Base-by-base conservation (phyloP, 164 flowering plant genomes). In the Pachysandra terminalis region DNA sequence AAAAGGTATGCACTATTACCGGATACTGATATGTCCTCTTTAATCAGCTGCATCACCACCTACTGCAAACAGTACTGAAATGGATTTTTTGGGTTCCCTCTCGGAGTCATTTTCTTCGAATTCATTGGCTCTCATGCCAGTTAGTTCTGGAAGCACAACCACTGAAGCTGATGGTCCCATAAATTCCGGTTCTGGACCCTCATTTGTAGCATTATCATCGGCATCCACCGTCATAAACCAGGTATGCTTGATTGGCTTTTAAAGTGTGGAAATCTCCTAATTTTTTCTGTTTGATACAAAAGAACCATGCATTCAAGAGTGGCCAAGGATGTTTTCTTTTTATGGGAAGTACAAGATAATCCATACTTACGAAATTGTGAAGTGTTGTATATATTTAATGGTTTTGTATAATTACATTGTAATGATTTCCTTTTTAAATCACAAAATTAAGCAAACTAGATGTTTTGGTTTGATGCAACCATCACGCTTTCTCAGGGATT, bases 51-150 rank as follows among this genome's bases (percentile, higher is more conserved):
- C 85, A 48, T 78, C 87, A 49, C 79, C 87, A 41, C 37, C 77
- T 70, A 59, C 83, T 54, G 79, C 89, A 63, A 80, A 61, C 68
- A 76, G 56, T 82, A 78, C 81, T 69, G 97, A 90, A 66, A 66
- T 83, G 79, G 99, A 95, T 72, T 72, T 89, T 25, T 84, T 92
- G 66, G 97, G 98, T 48, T 83, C 96, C 16, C 73, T 88, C 61
- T 75, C 93, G 19, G 97, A 87, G 22, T 67, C 85, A 32, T 85
- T 80, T 71, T 59, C 85, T 51, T 67, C 82, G 28, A 78, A 84
- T 68, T 22, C 84, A 53, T 77, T 88, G 79, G 96, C 97, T 28
- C 74, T 90, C 23, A 74, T 88, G 73, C 90, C 96, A 52, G 68
- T 69, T 56, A 56, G 74, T 9, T 67, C 84, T 63, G 71, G 64